Percentiles rank a stretch among this genome's conserved stretches.
phyloP scores from a whole-genome alignment of 2,329 filamentous ascomycete species.

The Teratosphaeria zuluensis region DNA sequence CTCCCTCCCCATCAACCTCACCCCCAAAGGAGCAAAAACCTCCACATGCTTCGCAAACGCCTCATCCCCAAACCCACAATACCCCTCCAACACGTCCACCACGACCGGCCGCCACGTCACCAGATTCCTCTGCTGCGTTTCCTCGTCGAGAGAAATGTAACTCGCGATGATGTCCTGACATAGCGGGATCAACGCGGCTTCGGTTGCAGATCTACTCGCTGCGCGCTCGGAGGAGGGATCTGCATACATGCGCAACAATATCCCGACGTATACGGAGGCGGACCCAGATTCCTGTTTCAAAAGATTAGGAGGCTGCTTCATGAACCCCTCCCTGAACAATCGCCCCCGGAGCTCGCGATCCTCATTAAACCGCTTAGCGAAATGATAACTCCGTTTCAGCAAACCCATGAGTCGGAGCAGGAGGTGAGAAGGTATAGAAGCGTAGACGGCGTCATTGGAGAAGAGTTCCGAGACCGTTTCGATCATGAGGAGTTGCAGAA shows the following conservation, averaged over 20 bases:
- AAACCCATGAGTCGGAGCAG: constrained; percentile 87
- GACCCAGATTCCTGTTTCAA: constrained; percentile 93
- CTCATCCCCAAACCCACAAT: constrained; percentile 67
- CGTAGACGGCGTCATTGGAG: constrained; percentile 90
- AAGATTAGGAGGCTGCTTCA: constrained; percentile 97
- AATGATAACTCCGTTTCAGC: constrained; percentile 91
- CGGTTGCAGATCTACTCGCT: constrained; percentile 70
- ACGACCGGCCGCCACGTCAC: constrained; percentile 95
- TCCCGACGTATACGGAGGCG: constrained; percentile 89
- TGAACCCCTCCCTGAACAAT: constrained; percentile 95
- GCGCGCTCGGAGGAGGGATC: constrained; percentile 76
- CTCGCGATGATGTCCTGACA: constrained; percentile 88
- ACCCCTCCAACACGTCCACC: constrained; percentile 91
- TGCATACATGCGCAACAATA: constrained; percentile 94
- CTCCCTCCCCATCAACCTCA: constrained; percentile 76
- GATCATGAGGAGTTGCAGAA: constrained; percentile 96
- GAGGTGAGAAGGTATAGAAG: constrained; percentile 81
- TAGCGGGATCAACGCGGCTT: constrained; percentile 83
- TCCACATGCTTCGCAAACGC: constrained; percentile 72
- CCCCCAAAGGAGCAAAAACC: constrained; percentile 75
- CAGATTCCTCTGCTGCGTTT: constrained; percentile 94
- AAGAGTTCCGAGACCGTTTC: constrained; percentile 98
- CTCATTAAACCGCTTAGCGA: constrained; percentile 94
- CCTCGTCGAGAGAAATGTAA: constrained; percentile 81
- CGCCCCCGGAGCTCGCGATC: constrained; percentile 92